A percentile compares a stretch with the other conserved stretches of the same genome.
Evolutionary conservation across 2,329 filamentous ascomycete genomes (phyloP).

Genomic region (Monilinia aucupariae): DNA sequence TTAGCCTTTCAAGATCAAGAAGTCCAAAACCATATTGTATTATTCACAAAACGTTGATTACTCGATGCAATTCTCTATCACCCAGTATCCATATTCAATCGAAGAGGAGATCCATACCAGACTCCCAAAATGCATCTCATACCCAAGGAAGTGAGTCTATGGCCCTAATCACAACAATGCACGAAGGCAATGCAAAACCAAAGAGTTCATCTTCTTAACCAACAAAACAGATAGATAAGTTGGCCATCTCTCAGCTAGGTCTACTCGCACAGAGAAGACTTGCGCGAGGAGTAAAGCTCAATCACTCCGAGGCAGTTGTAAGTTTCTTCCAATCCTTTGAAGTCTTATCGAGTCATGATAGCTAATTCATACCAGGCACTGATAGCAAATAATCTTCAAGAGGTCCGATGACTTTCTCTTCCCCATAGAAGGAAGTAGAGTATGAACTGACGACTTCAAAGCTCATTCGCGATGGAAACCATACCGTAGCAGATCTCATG

Average conservation of each 20-base stretch:
- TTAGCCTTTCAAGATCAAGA: background rate
- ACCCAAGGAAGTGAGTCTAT: constrained; percentile 43
- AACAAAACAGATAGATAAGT: constrained; percentile 76
- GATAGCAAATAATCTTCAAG: constrained; percentile 85
- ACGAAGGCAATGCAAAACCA: background rate
- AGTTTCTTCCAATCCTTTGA: constrained; percentile 25
- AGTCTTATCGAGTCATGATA: background rate
- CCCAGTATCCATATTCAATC: background rate
- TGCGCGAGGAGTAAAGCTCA: constrained; percentile 80
- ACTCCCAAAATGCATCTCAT: constrained; percentile 42
- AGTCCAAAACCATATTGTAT: background rate
- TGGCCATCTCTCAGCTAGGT: constrained; percentile 84
- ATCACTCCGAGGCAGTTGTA: constrained; percentile 83
- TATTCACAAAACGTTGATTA: background rate
- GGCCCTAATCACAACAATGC: background rate
- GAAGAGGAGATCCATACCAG: background rate
- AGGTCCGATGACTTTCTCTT: constrained; percentile 44
- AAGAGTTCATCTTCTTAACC: background rate
- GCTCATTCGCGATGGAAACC: constrained; percentile 92
- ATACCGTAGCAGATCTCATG: constrained; percentile 92
- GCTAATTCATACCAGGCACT: constrained; percentile 50
- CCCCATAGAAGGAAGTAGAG: background rate
- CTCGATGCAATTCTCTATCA: constrained; percentile 2
- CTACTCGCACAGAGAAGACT: constrained; percentile 81
- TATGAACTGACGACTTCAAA: constrained; percentile 33